Evolutionary conservation across 495 filamentous ascomycete species (phyloP), one percentile per base, ranked within the genome.

Genomic region (Neurospora sp.): DNA sequence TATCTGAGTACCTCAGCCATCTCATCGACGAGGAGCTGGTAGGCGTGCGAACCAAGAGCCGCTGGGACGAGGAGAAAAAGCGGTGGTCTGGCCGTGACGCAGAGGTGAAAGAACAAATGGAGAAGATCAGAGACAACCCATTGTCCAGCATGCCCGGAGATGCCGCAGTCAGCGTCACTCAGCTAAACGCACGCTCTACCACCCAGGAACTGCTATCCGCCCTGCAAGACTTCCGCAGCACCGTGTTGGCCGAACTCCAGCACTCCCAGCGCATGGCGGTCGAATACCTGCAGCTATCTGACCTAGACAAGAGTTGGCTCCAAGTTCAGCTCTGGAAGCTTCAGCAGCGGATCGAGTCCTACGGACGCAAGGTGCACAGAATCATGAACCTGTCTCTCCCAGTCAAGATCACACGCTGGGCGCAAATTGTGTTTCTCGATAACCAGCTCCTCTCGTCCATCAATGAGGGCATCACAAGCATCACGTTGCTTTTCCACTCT

Each of bases 1-100:
- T 65, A 3, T 0, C 0, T 0, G 22, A 37, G 69, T 37, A 68
- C 45, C 22, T 59, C 8, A 1, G 31, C 22, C 39, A 72, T 69
- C 70, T 83, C 5, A 82, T 84, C n/a, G 59, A 74, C 20, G 71
- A 78, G 8, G 74, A 78, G 8, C 45, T 65, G 0, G 12, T 31
- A 0, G 53, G 69, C n/a, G 16, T 74, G 39, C 47, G 73, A 35
- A 38, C 69, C 39, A 71, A 71, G 31, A 71, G 38, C 39, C 69
- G 69, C 27, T 70, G 74, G 9, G 40, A 39, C n/a, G 39, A 61
- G 12, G 39, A 68, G 5, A 42, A 65, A 5, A 65, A 65, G 12
- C 12, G 53, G 22, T 65, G 53, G 53, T 35, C 53, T 35, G 27
- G 53, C 27, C 53, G 53, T 35, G 27, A 65, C 5, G 53, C 5